Conservation (phyloP, 2,329 filamentous ascomycete genomes). For the Fusarium foetens region DNA sequence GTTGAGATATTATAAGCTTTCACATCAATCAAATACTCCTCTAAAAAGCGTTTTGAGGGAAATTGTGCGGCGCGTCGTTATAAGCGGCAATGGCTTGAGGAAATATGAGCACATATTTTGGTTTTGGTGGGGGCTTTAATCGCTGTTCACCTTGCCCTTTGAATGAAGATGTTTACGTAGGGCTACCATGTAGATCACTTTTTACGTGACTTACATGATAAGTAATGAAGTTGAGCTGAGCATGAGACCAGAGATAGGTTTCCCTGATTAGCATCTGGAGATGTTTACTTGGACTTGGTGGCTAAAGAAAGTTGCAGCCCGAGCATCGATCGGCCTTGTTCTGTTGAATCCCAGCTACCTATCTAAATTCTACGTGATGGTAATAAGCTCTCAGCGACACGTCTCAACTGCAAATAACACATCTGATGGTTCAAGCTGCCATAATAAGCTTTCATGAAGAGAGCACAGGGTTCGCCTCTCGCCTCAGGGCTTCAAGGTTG, state of each 20-base stretch:
- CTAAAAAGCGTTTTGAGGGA: accelerated
- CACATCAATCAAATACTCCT: background rate
- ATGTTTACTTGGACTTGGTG: accelerated
- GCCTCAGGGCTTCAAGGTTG: background rate
- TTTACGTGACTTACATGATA: no score
- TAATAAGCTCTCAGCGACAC: background rate
- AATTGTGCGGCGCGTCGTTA: background rate
- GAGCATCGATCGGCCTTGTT: background rate
- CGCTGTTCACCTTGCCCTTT: background rate
- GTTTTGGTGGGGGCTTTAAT: accelerated
- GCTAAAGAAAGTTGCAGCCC: background rate
- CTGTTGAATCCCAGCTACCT: background rate
- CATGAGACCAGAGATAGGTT: background rate
- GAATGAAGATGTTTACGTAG: background rate
- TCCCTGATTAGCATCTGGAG: accelerated
- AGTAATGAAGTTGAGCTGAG: background rate
- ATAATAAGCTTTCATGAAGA: background rate
- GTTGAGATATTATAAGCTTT: background rate
- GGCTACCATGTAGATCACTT: background rate
- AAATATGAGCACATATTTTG: background rate
- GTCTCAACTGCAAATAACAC: background rate
- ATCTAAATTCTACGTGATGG: background rate
- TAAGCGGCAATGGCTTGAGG: background rate
- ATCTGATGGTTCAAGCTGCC: background rate
- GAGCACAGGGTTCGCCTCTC: no score